Base-by-base conservation (phyloP, 768 basidiomycete genomes). In the Daedaleopsis nitida region DNA sequence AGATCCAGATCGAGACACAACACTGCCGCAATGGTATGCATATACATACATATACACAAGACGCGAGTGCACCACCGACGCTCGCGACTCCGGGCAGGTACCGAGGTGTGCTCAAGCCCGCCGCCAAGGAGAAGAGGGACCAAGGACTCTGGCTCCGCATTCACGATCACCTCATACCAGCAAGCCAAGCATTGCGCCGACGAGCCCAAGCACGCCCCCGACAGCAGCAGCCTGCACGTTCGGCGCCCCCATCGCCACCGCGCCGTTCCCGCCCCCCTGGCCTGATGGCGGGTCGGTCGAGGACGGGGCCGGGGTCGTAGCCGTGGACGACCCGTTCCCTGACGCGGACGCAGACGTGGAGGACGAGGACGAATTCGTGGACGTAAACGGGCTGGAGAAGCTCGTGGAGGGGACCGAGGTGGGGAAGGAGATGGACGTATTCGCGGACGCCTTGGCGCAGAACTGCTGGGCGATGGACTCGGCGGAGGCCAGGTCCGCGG, bases 401-500 rank as follows among this genome's bases (percentile, higher is more conserved):
- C 55, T 34, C 8, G 58, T 43, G 21, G 64, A 59, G 1, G 69
- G 65, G 1, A 74, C 64, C 16, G 74, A 39, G 10, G 63, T 59
- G 13, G 77, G 74, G 68, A 80, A 80, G 1, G 74, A 65, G 43
- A 81, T 68, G 1, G 75, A 72, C 5, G 75, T 71, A 27, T 72
- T 73, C 12, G 72, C 57, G 27, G 70, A 72, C 9, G 78, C 77
- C 52, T 78, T 48, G 19, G 77, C 73, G 66, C 83, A 85, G 68
- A 83, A 83, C 62, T 75, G 73, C 62, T 82, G 76, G 1, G 81
- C 78, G 35, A 85, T 74, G 16, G 59, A 65, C 70, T 85, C 80
- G 5, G 78, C 76, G 5, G 75, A 66, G 16, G 68, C 27, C 1
- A 83, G 64, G 50, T 79, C 75, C 4, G 4, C 27, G 27, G 27